Evolutionary conservation across 352 stramenopile species (phyloP).

Genomic region (Saprolegnia diclina): DNA sequence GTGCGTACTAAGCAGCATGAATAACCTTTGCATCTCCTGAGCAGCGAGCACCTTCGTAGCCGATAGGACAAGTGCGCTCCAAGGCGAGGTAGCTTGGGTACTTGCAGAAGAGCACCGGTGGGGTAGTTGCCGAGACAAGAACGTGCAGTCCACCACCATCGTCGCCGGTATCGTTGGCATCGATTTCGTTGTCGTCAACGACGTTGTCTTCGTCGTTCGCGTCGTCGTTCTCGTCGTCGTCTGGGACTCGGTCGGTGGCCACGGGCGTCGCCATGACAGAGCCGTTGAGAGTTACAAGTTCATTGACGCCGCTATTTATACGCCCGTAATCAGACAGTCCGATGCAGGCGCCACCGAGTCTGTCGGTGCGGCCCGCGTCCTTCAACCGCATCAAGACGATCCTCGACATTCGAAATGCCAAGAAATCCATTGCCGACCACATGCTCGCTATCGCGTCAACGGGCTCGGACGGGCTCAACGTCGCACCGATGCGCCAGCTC

Average conservation of each 20-base stretch:
- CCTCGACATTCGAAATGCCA: constrained; percentile 13
- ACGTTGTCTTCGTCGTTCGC: constrained; percentile 5
- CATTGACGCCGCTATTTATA: too few relatives aligned
- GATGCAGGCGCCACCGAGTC: too few relatives aligned
- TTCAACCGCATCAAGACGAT: constrained; percentile 14
- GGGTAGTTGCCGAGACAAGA: constrained; percentile 39
- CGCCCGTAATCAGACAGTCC: too few relatives aligned
- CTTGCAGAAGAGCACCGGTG: constrained; percentile 55
- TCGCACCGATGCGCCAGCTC: not conserved
- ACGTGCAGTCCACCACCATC: constrained; percentile 38
- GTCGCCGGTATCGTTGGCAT: constrained; percentile 19
- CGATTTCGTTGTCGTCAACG: not conserved
- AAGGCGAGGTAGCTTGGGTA: constrained; percentile 44
- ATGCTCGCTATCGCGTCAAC: not conserved
- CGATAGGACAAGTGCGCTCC: constrained; percentile 40
- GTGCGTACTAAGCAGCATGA: not conserved
- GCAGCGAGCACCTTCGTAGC: constrained; percentile 47
- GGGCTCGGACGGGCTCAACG: not conserved
- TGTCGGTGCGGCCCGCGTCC: not conserved
- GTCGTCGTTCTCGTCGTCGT: constrained; percentile 1
- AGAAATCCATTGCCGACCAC: constrained; percentile 5
- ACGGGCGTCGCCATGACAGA: not conserved
- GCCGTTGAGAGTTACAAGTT: too few relatives aligned
- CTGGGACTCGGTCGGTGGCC: not conserved
- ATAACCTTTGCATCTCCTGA: not conserved